These are phyloP conservation scores for Aspergillus bertholletiae DNA, from an alignment of 495 filamentous ascomycete genomes.

Conservation along the genomic window DNA sequence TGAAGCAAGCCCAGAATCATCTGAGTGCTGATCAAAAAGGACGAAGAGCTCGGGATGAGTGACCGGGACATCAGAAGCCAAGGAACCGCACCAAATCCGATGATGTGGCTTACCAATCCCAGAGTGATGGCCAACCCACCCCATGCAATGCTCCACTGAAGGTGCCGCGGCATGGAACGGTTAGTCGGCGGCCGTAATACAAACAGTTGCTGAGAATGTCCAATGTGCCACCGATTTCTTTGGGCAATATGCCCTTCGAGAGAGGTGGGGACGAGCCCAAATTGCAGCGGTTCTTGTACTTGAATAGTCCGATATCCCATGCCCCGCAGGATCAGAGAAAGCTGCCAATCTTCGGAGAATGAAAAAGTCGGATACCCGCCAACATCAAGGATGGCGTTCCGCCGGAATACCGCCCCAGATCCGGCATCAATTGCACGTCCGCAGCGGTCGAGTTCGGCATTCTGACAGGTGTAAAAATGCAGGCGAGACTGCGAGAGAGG, in stretches of 20 bases:
- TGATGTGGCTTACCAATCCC: constrained; percentile 12
- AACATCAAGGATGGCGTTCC: constrained; percentile 38
- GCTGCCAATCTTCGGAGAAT: constrained; percentile 49
- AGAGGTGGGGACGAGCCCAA: constrained; percentile 47
- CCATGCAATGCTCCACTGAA: constrained; percentile 25
- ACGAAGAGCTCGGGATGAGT: constrained; percentile 13
- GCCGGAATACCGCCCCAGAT: constrained; percentile 48
- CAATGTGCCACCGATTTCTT: constrained; percentile 37
- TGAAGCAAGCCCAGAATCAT: constrained; percentile 13
- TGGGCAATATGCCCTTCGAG: constrained; percentile 49
- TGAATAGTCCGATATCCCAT: constrained; percentile 42
- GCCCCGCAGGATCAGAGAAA: constrained; percentile 42
- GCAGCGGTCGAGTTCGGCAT: constrained; percentile 25
- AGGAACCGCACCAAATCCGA: constrained; percentile 23
- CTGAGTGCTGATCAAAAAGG: constrained; percentile 12
- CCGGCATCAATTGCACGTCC: constrained; percentile 34
- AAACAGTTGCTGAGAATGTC: constrained; percentile 31
- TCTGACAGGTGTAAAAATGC: constrained; percentile 39
- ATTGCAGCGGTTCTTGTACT: constrained; percentile 48
- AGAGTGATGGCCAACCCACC: constrained; percentile 25
- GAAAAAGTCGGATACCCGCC: constrained; percentile 48
- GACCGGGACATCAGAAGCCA: constrained; percentile 15
- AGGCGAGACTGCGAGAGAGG: constrained; percentile 43
- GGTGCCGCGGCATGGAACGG: constrained; percentile 8
- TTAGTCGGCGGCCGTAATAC: constrained; percentile 14